These are phyloP conservation scores for Boletus patriciae DNA, from an alignment of 768 basidiomycete genomes.

Conservation along the genomic window DNA sequence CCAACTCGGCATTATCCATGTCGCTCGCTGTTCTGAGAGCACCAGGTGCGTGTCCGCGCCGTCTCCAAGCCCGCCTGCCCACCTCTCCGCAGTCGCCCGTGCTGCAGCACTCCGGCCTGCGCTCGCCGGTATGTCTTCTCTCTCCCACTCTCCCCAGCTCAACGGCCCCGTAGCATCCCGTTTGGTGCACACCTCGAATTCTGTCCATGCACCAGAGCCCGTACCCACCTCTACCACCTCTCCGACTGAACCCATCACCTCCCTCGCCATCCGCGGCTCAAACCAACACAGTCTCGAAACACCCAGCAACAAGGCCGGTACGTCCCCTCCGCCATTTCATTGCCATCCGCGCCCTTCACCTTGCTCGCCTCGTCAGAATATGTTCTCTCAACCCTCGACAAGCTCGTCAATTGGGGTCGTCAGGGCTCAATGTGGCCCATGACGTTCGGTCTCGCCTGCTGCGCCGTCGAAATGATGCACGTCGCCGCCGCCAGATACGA, in stretches of 20 bases:
- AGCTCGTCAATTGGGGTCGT: conserved; percentile 95
- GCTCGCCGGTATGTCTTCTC: conserved; percentile 40
- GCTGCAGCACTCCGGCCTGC: conserved; percentile 47
- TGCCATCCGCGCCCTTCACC: conserved; percentile 1
- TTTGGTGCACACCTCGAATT: conserved; percentile 54
- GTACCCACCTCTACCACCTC: conserved; percentile 46
- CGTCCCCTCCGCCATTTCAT: conserved; percentile 17
- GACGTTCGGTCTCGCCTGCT: conserved; percentile 98
- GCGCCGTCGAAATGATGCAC: conserved; percentile 99
- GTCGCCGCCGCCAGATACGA: conserved; percentile 99
- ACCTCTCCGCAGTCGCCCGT: conserved; percentile 22
- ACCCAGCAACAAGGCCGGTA: conserved; percentile 88
- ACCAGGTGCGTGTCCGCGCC: conserved; percentile 33
- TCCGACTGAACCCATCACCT: conserved; percentile 58
- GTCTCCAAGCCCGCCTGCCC: conserved; percentile 32
- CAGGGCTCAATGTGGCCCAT: conserved; percentile 99
- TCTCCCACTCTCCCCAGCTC: conserved; percentile 10
- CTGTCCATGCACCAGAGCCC: conserved; percentile 41
- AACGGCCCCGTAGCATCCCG: conserved; percentile 43
- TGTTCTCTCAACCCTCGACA: conserved; percentile 94
- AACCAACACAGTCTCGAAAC: conserved; percentile 86
- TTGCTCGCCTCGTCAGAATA: conserved; percentile 60
- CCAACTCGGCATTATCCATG: conserved; percentile 28
- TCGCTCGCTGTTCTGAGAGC: conserved; percentile 43
- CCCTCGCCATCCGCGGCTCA: conserved; percentile 72